Evolutionary conservation across 768 basidiomycete genomes (phyloP), one percentile per base, ranked within the genome.

Genomic region (Chalciporus piperatus): DNA sequence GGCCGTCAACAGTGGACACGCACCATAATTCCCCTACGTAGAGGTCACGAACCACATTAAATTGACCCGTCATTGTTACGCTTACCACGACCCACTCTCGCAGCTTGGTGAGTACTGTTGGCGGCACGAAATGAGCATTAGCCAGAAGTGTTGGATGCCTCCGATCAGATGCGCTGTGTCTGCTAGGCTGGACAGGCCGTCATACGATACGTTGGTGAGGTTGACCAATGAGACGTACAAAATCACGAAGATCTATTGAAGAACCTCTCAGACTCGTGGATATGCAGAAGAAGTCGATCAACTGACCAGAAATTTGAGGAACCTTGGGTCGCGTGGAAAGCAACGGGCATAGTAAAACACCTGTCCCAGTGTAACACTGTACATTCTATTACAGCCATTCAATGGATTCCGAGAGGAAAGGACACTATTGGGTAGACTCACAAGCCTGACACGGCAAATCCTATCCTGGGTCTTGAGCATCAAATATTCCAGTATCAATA

Each of bases 271-370:
- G 4, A 42, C 20, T 1, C 14, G 9, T 9, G 2, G n/a, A n/a
- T 17, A 11, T n/a, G n/a, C 20, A 38, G 13, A 14, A 12, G n/a
- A 22, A 38, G 8, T 37, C 27, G 16, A 17, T 6, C 2, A 22
- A 42, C 51, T 8, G 14, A 59, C 59, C 43, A 60, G 35, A 1
- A n/a, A 46, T 41, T 53, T 60, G 39, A 60, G 55, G 3, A 11
- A 10, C 13, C 1, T 10, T 3, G 11, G 37, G 12, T 60, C 59
- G 0, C 50, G 35, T 2, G 56, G 41, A 49, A 59, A 59, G 16
- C 9, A 41, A 13, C 38, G 35, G 2, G 22, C 23, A 14, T 59
- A 59, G 40, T 52, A 6, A 1, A 28, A 1, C 4, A 22, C 20
- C 20, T 59, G 59, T 1, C 27, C 53, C 6, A 59, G 39, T 2